A percentile compares a stretch with the other conserved stretches of the same genome.
Conservation (phyloP, 2,329 filamentous ascomycete genomes). For the Fusarium newnesense region DNA sequence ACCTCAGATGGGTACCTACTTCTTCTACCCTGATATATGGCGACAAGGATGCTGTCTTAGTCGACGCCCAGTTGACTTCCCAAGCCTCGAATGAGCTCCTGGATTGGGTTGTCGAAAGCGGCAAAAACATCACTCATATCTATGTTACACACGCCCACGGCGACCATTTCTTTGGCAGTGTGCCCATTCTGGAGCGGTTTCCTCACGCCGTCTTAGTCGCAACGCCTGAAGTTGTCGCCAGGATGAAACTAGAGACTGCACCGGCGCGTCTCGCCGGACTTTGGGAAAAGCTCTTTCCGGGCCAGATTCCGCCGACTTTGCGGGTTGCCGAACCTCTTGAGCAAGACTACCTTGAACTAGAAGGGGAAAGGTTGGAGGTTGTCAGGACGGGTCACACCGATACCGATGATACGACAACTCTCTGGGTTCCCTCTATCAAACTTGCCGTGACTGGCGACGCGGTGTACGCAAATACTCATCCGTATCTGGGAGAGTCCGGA, state of each 20-base stretch:
- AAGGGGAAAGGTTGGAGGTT: neutral
- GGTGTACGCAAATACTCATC: neutral
- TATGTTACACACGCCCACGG: neutral
- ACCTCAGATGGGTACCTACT: neutral
- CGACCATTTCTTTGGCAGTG: neutral
- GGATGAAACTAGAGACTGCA: neutral
- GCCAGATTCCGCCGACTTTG: neutral
- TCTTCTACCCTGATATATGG: neutral
- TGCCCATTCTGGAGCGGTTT: neutral
- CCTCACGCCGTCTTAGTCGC: neutral
- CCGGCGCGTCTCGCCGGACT: neutral
- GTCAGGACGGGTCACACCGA: neutral
- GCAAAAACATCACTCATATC: neutral
- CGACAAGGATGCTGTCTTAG: neutral
- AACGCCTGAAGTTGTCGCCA: neutral
- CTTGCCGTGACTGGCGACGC: neutral
- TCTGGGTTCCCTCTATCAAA: neutral
- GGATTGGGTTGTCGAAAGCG: neutral
- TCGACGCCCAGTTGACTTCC: neutral
- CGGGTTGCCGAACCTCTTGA: neutral
- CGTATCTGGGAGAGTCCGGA: neutral
- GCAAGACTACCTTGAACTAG: neutral
- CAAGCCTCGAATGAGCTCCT: neutral
- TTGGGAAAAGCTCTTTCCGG: neutral
- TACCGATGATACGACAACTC: neutral